phyloP scores from a whole-genome alignment of 2,329 filamentous ascomycete species.

The Aureobasidium vineae region DNA sequence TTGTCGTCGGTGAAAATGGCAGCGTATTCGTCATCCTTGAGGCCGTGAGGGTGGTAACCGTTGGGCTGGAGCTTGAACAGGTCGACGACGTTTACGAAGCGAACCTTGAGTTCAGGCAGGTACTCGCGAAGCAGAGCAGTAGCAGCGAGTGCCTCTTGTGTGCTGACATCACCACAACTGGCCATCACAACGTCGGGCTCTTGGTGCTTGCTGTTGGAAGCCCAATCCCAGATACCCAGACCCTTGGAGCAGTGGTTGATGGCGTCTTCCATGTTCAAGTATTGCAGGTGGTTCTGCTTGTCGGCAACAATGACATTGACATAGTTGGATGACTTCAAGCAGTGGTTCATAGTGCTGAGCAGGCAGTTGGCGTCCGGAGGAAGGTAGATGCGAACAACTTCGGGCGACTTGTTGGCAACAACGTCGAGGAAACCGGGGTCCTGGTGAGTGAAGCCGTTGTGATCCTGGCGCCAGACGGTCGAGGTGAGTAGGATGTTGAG shows the following conservation, averaged over 20 bases:
- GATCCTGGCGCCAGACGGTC: conserved; percentile 78
- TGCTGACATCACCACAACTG: conserved; percentile 70
- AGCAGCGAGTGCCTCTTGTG: conserved; percentile 71
- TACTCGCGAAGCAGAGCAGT: conserved; percentile 70
- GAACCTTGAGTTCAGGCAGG: conserved; percentile 70
- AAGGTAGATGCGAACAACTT: conserved; percentile 77
- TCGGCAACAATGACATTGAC: conserved; percentile 79
- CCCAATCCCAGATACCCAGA: conserved; percentile 74
- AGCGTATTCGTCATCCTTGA: conserved; percentile 64
- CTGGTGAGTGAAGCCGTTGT: conserved; percentile 81
- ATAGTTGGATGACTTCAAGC: conserved; percentile 70
- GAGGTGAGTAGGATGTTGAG: conserved; percentile 77
- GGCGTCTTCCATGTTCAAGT: conserved; percentile 69
- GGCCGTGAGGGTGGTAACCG: conserved; percentile 69
- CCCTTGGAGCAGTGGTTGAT: conserved; percentile 76
- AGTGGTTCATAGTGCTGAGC: conserved; percentile 73
- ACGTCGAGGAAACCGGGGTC: conserved; percentile 79
- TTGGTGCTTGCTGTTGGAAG: conserved; percentile 65
- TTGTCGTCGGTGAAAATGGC: conserved; percentile 69
- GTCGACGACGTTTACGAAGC: conserved; percentile 77
- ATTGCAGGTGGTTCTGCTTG: conserved; percentile 77
- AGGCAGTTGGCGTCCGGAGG: conserved; percentile 78
- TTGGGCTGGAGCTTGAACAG: conserved; percentile 75
- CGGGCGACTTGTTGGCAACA: conserved; percentile 74
- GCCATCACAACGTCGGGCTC: conserved; percentile 77